Evolutionary conservation across 1,284 basidiomycete species (phyloP).

Genomic region (Filobasidium uniguttulatum): DNA sequence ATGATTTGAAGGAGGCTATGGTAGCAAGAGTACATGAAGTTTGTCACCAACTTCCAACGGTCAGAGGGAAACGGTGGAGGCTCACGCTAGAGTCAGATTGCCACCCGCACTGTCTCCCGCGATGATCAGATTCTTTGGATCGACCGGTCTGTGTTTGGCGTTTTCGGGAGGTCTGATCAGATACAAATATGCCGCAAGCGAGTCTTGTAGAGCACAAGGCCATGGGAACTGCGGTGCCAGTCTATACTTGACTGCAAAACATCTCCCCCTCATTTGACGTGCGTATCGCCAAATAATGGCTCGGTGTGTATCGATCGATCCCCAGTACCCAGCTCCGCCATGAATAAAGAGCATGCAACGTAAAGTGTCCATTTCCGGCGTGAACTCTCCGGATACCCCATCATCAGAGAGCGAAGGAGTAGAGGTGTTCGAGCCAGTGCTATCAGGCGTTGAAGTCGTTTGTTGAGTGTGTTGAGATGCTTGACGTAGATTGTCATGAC

Average conservation of each 20-base stretch:
- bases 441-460: too few relatives aligned
- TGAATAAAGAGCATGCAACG: constrained; percentile 74
- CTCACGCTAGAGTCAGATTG: constrained; percentile 56
- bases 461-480: too few relatives aligned
- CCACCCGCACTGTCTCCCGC: constrained; percentile 93
- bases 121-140: constrained; percentile 45
- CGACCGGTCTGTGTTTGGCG: constrained; percentile 60
- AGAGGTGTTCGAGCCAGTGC: too few relatives aligned
- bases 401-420: constrained; percentile 3
- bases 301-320: constrained; percentile 44
- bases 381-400: constrained; percentile 21
- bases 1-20: constrained; percentile 63
- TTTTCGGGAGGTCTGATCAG: constrained; percentile 53
- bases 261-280: constrained; percentile 75
- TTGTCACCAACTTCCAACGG: neutral
- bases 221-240: constrained; percentile 91
- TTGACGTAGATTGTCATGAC: too few relatives aligned
- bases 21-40: neutral
- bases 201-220: constrained; percentile 83
- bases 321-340: constrained; percentile 46
- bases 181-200: constrained; percentile 67
- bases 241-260: constrained; percentile 78
- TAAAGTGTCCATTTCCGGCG: constrained; percentile 66
- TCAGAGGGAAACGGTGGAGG: neutral
- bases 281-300: constrained; percentile 75